Base-by-base conservation (phyloP, 179 eudicot species). In the Beta macrorhiza region DNA sequence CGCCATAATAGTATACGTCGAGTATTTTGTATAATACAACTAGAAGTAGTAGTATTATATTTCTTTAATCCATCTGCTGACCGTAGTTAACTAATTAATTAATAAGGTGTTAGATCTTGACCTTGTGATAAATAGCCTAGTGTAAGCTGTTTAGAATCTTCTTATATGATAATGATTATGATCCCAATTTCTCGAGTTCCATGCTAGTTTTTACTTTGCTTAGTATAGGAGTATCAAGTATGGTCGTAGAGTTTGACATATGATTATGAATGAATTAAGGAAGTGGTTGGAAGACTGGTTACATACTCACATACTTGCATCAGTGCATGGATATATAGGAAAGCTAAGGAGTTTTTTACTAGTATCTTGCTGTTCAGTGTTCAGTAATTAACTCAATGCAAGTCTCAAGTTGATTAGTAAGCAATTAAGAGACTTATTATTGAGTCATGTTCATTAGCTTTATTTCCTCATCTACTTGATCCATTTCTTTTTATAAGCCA, bases 131-230 rank as follows among this genome's bases (percentile, higher is more conserved):
- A 37, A 71, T 29, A 71, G 57, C 74, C n/a, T 17, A 71, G 52
- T 51, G 44, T 47, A 49, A 14, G 44, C 17, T 51, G 32, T n/a
- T 55, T 49, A 52, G 62, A 73, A 73, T 22, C 61, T 51, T 73
- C 59, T 12, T 25, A 0, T 20, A 17, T 5, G 8, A 2, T 62
- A n/a, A 62, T 29, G 10, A 17, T 47, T 11, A 19, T 71, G 57
- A 71, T 71, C 75, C 75, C 75, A 10, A 71, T 71, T 47, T 71
- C 58, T 71, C 16, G 75, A 71, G 74, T 19, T 70, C 74, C 64
- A 17, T 59, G 64, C 64, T 59, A 59, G 20, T 59, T 59, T 37
- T 37, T 37, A 6, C 5, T 15, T 37, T 37, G 25, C 16, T 15
- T 17, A 17, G n/a, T 19, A 59, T 2, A 19, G 25, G 25, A 25